A percentile compares a stretch with the other conserved stretches of the same genome.
Conservation (phyloP, 371 early-diverging fungal species). For the Batrachochytrium dendrobatidis region DNA sequence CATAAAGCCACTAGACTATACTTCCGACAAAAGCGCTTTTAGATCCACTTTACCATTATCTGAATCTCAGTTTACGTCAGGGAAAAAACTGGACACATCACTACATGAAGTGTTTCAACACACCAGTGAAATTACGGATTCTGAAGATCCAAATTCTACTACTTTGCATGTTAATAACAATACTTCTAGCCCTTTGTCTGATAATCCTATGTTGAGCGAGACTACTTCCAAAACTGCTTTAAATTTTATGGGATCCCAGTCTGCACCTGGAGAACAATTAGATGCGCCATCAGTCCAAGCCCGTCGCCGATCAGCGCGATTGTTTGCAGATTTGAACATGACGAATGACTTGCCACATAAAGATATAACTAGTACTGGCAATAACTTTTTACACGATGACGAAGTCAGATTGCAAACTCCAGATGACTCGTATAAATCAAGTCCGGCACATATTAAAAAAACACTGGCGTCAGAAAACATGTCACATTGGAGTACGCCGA, state of each 20-base stretch:
- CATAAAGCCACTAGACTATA: background rate
- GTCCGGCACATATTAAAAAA: background rate
- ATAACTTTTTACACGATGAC: background rate
- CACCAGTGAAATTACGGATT: too few species aligned
- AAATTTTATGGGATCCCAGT: background rate
- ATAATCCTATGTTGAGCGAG: background rate
- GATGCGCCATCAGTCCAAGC: conserved; percentile 4
- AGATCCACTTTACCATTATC: background rate
- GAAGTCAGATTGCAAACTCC: background rate
- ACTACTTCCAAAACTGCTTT: background rate
- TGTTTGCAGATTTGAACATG: background rate
- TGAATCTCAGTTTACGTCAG: background rate
- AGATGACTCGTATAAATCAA: background rate
- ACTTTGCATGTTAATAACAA: background rate
- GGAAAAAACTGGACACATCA: conserved; percentile 6
- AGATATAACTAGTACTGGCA: background rate
- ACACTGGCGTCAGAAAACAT: background rate
- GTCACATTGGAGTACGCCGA: background rate
- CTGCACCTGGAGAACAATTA: conserved; percentile 7
- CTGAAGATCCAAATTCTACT: background rate
- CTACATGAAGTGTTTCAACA: conserved; percentile 1
- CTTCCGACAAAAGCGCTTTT: background rate
- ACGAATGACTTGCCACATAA: too few species aligned
- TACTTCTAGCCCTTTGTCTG: background rate
- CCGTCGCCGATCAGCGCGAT: background rate